A percentile compares a stretch with the other conserved stretches of the same genome.
phyloP scores from a whole-genome alignment of 108 stramenopile species.

The Skeletonema grethae region DNA sequence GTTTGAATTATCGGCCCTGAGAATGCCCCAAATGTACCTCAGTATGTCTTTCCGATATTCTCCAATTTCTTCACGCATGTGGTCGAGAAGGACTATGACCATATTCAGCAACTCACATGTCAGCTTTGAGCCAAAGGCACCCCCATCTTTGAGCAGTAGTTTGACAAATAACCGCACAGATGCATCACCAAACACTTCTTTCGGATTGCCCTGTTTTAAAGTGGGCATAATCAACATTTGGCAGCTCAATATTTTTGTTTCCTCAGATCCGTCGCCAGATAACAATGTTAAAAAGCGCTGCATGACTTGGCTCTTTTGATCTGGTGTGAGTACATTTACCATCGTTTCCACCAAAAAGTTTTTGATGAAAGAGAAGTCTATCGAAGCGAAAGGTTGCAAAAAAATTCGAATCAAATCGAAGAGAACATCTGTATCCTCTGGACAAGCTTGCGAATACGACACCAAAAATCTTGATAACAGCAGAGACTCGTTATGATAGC shows the following conservation, averaged over 20 bases:
- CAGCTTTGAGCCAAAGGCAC: conserved; percentile 56
- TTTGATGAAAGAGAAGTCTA: conserved; percentile 77
- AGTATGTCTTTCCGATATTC: conserved; percentile 79
- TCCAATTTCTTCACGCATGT: conserved; percentile 55
- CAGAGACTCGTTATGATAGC: conserved; percentile 77
- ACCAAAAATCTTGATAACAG: conserved; percentile 74
- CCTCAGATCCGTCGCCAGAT: conserved; percentile 77
- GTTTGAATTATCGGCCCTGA: conserved; percentile 81
- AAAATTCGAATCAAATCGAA: conserved; percentile 87
- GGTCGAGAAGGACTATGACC: conserved; percentile 79
- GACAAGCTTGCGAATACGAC: conserved; percentile 59
- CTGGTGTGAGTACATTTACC: conserved; percentile 29
- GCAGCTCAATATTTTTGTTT: conserved; percentile 72
- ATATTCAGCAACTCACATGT: conserved; percentile 90
- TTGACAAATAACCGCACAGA: conserved; percentile 8
- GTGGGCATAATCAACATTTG: conserved; percentile 78
- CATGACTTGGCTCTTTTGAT: conserved; percentile 60
- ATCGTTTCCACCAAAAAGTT: conserved; percentile 56
- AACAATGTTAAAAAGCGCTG: conserved; percentile 75
- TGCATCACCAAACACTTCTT: conserved; percentile 14
- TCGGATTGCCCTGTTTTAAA: conserved; percentile 37
- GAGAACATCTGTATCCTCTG: conserved; percentile 76
- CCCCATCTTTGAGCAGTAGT: neutral
- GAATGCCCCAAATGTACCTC: conserved; percentile 87
- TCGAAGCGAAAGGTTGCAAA: conserved; percentile 60